phyloP scores from a whole-genome alignment of 805 yeast species.

The Zygosaccharomyces siamensis region DNA sequence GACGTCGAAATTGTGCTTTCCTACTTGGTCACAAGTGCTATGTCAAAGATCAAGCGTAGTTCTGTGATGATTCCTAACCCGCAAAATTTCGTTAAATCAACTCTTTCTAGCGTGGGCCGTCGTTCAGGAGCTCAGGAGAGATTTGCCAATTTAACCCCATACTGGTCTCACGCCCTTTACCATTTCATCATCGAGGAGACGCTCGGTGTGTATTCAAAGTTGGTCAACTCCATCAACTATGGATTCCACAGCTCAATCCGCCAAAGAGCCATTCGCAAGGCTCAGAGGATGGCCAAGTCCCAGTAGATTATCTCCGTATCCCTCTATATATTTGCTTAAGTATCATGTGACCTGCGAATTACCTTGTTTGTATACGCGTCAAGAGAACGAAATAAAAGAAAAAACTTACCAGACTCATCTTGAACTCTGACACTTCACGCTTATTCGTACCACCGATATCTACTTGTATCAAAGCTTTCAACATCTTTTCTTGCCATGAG shows the following conservation, averaged over 20 bases:
- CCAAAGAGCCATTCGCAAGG: constrained; percentile 71
- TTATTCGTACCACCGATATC: not conserved
- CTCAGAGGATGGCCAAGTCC: constrained; percentile 31
- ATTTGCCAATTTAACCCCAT: constrained; percentile 82
- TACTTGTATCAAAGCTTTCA: not conserved
- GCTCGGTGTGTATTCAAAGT: constrained; percentile 72
- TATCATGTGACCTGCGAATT: not conserved
- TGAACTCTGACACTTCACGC: not conserved
- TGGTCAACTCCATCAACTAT: constrained; percentile 65
- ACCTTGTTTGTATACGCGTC: constrained; percentile 5
- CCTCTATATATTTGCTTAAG: not conserved
- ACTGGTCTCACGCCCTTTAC: constrained; percentile 89
- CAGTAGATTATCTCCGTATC: constrained; percentile 11
- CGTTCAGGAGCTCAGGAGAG: constrained; percentile 92
- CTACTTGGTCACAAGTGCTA: constrained; percentile 87
- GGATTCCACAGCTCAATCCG: constrained; percentile 79
- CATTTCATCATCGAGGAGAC: constrained; percentile 75
- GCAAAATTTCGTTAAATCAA: constrained; percentile 66
- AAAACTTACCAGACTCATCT: not conserved
- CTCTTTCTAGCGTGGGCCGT: constrained; percentile 67
- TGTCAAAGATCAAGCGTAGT: constrained; percentile 86
- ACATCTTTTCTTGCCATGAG: constrained; percentile 35
- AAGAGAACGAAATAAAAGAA: not conserved
- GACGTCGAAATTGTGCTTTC: constrained; percentile 86
- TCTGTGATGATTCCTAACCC: constrained; percentile 79